A percentile compares a stretch with the other conserved stretches of the same genome.
Conservation (phyloP, 306 rosid species). For the Geum urbanum region DNA sequence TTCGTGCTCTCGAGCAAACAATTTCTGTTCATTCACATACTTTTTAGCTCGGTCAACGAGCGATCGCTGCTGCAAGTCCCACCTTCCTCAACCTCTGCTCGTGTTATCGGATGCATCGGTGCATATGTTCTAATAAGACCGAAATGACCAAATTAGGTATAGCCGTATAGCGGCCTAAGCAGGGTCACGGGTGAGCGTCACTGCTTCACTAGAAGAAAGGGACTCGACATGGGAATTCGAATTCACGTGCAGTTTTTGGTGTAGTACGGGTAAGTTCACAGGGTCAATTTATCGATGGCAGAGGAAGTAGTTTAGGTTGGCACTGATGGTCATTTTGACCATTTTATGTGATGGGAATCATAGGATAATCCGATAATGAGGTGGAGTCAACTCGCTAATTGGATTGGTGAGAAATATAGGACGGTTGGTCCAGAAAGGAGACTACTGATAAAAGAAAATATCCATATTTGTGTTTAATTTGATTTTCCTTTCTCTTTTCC, state of each 20-base stretch:
- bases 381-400: conserved; percentile 13
- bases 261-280: conserved; percentile 4
- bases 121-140: not conserved
- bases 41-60: too few species aligned
- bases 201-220: conserved; percentile 42
- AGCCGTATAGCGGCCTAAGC: conserved; percentile 17
- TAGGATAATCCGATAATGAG: conserved; percentile 27
- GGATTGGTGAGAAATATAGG: not conserved
- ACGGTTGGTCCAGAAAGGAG: not conserved
- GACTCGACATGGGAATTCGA: conserved; percentile 39
- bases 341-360: not conserved
- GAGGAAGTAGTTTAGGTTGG: too few species aligned
- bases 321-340: conserved; percentile 8
- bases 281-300: not conserved
- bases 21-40: too few species aligned
- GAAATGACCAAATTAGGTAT: conserved; percentile 25
- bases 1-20: too few species aligned
- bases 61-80: too few species aligned
- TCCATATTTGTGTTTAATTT: not conserved
- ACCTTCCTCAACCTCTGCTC: too few species aligned
- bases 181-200: conserved; percentile 34
- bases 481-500: not conserved
- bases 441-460: not conserved
- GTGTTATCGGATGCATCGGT: too few species aligned
- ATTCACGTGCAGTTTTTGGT: conserved; percentile 39